Evolutionary conservation across 2,329 filamentous ascomycete genomes (phyloP).

Genomic region (Pseudogymnoascus verrucosus): DNA sequence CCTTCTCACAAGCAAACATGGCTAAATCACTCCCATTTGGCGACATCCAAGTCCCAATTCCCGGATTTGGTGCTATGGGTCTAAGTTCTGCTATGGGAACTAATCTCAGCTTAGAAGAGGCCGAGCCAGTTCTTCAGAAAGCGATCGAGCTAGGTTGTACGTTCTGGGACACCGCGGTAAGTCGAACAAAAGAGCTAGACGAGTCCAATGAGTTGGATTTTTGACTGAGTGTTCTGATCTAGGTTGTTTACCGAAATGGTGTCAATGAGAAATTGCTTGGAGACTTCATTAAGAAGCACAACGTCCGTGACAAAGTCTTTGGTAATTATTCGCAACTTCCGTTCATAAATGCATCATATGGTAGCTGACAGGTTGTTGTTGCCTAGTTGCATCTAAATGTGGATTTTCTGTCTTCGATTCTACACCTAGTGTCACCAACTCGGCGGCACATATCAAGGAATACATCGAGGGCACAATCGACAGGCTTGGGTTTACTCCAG

Average conservation of each 20-base stretch:
- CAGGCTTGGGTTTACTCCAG: slow-evolving; percentile 31
- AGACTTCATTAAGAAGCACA: slow-evolving; percentile 43
- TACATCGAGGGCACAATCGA: slow-evolving; percentile 44
- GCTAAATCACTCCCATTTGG: slow-evolving; percentile 35
- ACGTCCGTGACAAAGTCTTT: slow-evolving; percentile 42
- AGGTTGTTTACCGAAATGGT: slow-evolving; percentile 39
- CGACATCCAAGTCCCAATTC: slow-evolving; percentile 32
- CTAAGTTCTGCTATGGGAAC: slow-evolving; percentile 36
- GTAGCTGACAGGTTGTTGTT: neutral
- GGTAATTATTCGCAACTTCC: slow-evolving; percentile 26
- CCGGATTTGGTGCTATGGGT: slow-evolving; percentile 45
- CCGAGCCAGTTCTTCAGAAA: slow-evolving; percentile 41
- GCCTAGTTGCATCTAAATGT: neutral
- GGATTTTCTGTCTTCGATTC: neutral
- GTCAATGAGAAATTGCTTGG: slow-evolving; percentile 43
- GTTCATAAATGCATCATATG: neutral
- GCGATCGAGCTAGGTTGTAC: slow-evolving; percentile 40
- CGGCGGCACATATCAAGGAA: slow-evolving; percentile 35
- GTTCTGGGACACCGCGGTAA: slow-evolving; percentile 14
- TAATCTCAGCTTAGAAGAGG: slow-evolving; percentile 36
- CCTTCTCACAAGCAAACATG: slow-evolving; percentile 22
- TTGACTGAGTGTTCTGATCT: slow-evolving; percentile 25
- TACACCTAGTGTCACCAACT: neutral
- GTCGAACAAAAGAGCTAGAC: neutral
- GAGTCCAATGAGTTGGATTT: neutral